Base-by-base conservation (phyloP, 306 rosid species). In the Sphenostylis stenocarpa region DNA sequence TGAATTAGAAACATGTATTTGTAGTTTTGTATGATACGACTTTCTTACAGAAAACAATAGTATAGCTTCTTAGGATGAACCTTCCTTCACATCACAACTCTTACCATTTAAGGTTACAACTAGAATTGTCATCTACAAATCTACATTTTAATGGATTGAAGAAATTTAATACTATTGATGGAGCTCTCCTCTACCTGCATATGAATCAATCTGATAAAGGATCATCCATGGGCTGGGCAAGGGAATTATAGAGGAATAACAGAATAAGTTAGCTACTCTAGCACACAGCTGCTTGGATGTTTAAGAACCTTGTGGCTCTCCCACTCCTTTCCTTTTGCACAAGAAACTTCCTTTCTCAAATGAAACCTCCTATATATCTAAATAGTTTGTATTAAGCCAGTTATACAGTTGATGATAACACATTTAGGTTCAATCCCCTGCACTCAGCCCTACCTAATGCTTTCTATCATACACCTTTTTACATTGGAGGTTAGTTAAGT, bases 291-390 rank as follows among this genome's bases (percentile, higher is more conserved):
- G 67, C 53, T 15, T 44, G 41, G 4, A 76, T 51, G 44, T 43
- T 53, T 45, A 55, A 24, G 60, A 55, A 23, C 17, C 67, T 26
- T 14, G 14, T 5, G 26, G 60, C 19, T 67, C 69, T 53, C 45
- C 7, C 61, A 60, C 28, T 53, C 62, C 49, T 43, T 43, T 16
- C 68, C 41, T 52, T 67, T 49, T 19, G 28, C 61, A 52, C 63
- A 48, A 64, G 60, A 20, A 63, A 9, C 66, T 41, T 48, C 44
- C 44, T 41, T 31, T 67, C 26, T 67, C 67, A 67, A 53, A 19
- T 43, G 68, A 71, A 60, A 69, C 26, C 10, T 39, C 49, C 39
- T 57, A 57, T 57, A 47, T 69, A 43, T 34, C 62, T 43, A 57
- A 44, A 20, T 6, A 56, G 29, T 29, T 68, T 6, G 52, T 28